These are phyloP conservation scores for Pulveroboletus sp. DNA, from an alignment of 768 basidiomycete genomes.

Conservation along the genomic window DNA sequence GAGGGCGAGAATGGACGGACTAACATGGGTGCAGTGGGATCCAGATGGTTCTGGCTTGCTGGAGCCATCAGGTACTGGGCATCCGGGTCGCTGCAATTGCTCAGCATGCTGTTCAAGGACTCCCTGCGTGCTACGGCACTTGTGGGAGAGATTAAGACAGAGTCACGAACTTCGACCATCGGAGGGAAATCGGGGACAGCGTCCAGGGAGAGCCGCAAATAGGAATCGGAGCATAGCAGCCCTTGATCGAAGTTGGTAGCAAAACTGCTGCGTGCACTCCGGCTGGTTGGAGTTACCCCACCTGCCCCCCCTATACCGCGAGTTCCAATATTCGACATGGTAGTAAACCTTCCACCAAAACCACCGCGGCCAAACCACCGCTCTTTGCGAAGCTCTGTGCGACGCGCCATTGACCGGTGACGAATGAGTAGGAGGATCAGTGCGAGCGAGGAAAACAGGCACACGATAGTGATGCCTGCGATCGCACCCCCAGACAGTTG, in stretches of 20 bases:
- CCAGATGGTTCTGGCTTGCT: conserved; percentile 11
- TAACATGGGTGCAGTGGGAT: conserved; percentile 49
- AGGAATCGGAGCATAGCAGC: conserved; percentile 21
- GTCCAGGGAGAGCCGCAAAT: conserved; percentile 7
- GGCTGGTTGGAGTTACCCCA: conserved; percentile 18
- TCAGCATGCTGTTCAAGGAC: conserved; percentile 40
- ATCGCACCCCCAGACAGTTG: conserved; percentile 44
- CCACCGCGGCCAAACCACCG: conserved; percentile 43
- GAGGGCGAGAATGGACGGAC: conserved; percentile 64
- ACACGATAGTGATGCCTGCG: conserved; percentile 40
- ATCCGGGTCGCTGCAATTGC: conserved; percentile 33
- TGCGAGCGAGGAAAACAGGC: conserved; percentile 30
- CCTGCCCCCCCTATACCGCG: conserved; percentile 12
- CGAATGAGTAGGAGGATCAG: conserved; percentile 44
- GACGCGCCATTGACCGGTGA: conserved; percentile 40
- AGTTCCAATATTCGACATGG: conserved; percentile 10
- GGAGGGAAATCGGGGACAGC: conserved; percentile 44
- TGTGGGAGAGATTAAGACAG: conserved; percentile 22
- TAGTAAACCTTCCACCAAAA: neutral
- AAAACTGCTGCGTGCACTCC: conserved; percentile 55
- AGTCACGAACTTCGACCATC: conserved; percentile 49
- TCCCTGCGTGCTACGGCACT: conserved; percentile 27
- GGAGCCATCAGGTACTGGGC: conserved; percentile 41
- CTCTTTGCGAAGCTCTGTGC: conserved; percentile 38
- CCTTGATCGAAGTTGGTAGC: conserved; percentile 56